A percentile compares a stretch with the other conserved stretches of the same genome.
Evolutionary conservation across 2,329 filamentous ascomycete genomes (phyloP).

Genomic region (Aureobasidium vineae): DNA sequence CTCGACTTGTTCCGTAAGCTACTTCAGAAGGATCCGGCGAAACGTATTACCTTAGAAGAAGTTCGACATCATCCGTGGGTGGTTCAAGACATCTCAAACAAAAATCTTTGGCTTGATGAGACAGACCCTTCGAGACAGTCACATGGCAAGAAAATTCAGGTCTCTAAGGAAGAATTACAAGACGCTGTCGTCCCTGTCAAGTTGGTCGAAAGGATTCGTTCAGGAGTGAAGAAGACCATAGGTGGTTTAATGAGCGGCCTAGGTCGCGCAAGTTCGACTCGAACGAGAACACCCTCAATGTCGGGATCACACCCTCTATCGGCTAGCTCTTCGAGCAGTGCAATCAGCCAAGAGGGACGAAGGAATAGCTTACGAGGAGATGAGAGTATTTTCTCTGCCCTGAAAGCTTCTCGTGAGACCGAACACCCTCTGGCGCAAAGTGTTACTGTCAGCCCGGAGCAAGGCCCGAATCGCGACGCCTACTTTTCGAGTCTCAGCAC

Average conservation of each 20-base stretch:
- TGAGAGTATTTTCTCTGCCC: conserved; percentile 54
- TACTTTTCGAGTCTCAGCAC: conserved; percentile 22
- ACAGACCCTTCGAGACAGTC: conserved; percentile 79
- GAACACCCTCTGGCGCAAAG: conserved; percentile 76
- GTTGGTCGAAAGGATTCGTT: conserved; percentile 79
- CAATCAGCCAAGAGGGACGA: conserved; percentile 55
- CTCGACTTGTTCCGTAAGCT: conserved; percentile 75
- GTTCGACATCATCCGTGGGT: conserved; percentile 97
- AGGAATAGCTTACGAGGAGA: conserved; percentile 59
- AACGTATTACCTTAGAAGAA: conserved; percentile 84
- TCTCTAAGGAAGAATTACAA: conserved; percentile 86
- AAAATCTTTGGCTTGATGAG: conserved; percentile 83
- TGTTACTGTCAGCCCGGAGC: conserved; percentile 66
- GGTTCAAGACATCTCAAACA: conserved; percentile 70
- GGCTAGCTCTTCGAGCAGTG: conserved; percentile 52
- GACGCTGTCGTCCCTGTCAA: conserved; percentile 86
- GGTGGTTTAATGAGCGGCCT: conserved; percentile 45
- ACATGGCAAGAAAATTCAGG: conserved; percentile 82
- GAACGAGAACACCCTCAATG: conserved; percentile 25
- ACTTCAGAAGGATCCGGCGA: conserved; percentile 82
- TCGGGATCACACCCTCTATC: conserved; percentile 26
- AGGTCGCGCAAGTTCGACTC: conserved; percentile 28
- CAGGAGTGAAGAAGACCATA: conserved; percentile 64
- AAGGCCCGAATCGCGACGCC: conserved; percentile 26
- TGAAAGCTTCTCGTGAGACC: conserved; percentile 51